Base-by-base conservation (phyloP, 2,329 filamentous ascomycete species). In the Colletotrichum navitas region DNA sequence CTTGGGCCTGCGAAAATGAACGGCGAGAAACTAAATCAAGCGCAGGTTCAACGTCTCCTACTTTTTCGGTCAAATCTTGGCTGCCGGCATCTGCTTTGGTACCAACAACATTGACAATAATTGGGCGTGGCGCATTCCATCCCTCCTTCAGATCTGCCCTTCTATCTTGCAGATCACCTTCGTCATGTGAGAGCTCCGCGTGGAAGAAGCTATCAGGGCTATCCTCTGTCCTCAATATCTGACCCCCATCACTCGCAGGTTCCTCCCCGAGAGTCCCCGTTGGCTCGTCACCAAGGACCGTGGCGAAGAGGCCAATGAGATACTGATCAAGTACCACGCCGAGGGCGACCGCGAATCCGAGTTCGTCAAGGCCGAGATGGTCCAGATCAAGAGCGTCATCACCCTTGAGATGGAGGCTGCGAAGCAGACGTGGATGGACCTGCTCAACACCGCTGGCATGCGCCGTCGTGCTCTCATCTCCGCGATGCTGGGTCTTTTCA, bases 301-400 rank as follows among this genome's bases (percentile, higher is more conserved):
- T 6, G 62, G 61, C 18, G 80, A 81, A 24, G 80, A 82, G 49
- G 80, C 80, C 0, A 75, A 76, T 2, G 76, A 73, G 0, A 66
- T 81, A n/a, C 76, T 81, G 14, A 70, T 78, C 63, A 81, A 80
- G 68, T 87, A 86, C 75, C 85, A 87, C 73, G 86, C 86, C 24
- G 87, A 89, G 74, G 87, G 86, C 2, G 82, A 89, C 61, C 76
- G 76, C 8, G 78, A 83, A 43, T 88, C 86, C 0, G 79, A 84
- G 16, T 83, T 90, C 16, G 87, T 90, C 34, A 83, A 85, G 63
- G 88, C 87, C 11, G 90, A 92, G 76, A 87, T 90, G 75, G 84
- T 84, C 0, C 88, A 91, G 77, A 91, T 92, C 74, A 81, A 86
- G 61, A 83, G 85, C 5, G 88, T 89, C 0, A 86, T 90, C 75